Percentiles rank a stretch among this genome's conserved stretches.
phyloP scores from a whole-genome alignment of 352 stramenopile genomes.

The Phytophthora parvispora region DNA sequence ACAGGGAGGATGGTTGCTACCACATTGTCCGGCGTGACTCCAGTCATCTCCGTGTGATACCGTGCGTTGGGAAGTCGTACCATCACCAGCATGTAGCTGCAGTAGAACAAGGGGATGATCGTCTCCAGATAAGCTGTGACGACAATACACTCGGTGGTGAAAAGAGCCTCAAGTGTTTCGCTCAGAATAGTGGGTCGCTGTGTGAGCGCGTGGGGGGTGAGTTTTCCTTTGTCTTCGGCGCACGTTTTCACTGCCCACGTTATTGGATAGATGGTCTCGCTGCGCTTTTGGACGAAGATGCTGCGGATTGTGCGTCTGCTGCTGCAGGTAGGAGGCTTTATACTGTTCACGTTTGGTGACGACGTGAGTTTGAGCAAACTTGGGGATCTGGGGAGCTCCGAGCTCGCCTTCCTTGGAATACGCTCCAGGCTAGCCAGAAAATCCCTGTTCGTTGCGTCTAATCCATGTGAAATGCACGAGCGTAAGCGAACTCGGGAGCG shows the following conservation, averaged over 20 bases:
- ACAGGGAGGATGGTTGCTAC: constrained; percentile 13
- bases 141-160: constrained; percentile 41
- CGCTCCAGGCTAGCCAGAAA: constrained; percentile 4
- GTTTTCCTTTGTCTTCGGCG: neutral
- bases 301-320: neutral
- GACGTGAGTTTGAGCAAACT: constrained; percentile 1
- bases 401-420: neutral
- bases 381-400: neutral
- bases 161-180: constrained; percentile 26
- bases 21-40: constrained; percentile 8
- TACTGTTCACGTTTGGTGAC: constrained; percentile 1
- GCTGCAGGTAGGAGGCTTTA: neutral
- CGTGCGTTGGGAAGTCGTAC: constrained; percentile 22
- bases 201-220: neutral
- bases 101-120: constrained; percentile 47
- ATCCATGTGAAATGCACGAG: constrained; percentile 1
- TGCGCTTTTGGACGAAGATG: constrained; percentile 12
- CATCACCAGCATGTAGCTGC: constrained; percentile 27
- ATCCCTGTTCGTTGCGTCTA: neutral
- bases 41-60: constrained; percentile 24
- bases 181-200: constrained; percentile 1
- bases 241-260: neutral
- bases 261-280: constrained; percentile 3
- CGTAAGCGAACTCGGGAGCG: neutral
- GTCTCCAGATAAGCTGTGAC: constrained; percentile 47